A percentile compares a stretch with the other conserved stretches of the same genome.
Evolutionary conservation across 164 flowering plant genomes (phyloP).

Genomic region (Taxillus chinensis): DNA sequence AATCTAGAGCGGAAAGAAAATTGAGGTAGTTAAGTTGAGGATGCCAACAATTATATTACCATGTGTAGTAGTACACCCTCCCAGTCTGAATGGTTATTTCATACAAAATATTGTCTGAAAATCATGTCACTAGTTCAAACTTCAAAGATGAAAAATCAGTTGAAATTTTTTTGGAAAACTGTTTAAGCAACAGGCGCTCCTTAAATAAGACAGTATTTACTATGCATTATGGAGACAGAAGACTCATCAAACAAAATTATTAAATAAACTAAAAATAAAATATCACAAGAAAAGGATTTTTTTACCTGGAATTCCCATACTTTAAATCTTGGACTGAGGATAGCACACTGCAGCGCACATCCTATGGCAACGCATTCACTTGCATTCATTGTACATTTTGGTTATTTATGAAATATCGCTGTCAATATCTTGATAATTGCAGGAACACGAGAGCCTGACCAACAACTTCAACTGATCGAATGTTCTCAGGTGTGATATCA

Average conservation of each 20-base stretch:
- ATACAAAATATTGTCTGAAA: too few species aligned
- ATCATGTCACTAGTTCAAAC: too few species aligned
- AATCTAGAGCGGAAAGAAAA: too few species aligned
- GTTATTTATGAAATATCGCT: constrained; percentile 81
- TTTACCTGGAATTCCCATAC: constrained; percentile 8
- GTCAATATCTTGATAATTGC: constrained; percentile 68
- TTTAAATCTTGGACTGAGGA: constrained; percentile 10
- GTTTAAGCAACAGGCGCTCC: too few species aligned
- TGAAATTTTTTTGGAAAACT: too few species aligned
- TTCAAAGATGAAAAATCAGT: too few species aligned
- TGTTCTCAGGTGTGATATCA: constrained; percentile 47
- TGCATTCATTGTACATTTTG: constrained; percentile 91
- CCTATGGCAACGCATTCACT: constrained; percentile 62
- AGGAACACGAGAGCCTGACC: constrained; percentile 86
- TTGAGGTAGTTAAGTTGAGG: too few species aligned
- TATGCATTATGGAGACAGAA: neutral
- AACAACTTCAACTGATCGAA: constrained; percentile 78
- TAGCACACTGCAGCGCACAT: constrained; percentile 7
- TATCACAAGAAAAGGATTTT: neutral
- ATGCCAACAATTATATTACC: too few species aligned
- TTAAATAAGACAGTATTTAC: neutral
- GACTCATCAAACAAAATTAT: neutral
- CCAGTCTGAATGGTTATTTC: too few species aligned
- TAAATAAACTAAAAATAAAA: neutral
- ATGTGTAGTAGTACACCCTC: too few species aligned